A percentile compares a stretch with the other conserved stretches of the same genome.
These are phyloP conservation scores for Solanum okadae DNA, from an alignment of 257 asterid species.

Conservation along the genomic window DNA sequence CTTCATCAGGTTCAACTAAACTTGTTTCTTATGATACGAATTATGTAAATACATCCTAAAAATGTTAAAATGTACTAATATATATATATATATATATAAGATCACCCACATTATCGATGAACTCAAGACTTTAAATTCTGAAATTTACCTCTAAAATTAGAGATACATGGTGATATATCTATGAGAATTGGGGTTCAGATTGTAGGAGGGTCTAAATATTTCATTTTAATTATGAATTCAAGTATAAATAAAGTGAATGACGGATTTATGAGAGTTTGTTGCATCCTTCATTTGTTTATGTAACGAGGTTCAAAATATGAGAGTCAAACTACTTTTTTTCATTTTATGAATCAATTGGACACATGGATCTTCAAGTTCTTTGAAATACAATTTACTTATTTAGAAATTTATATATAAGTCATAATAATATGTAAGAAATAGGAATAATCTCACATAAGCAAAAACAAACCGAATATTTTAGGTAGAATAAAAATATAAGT, in stretches of 20 bases:
- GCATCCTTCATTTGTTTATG: background rate
- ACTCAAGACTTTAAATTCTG: background rate
- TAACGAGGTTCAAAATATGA: background rate
- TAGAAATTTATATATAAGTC: background rate
- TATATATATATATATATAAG: too few species aligned
- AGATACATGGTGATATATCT: background rate
- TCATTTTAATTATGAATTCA: background rate
- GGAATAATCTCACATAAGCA: background rate
- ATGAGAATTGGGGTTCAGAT: background rate
- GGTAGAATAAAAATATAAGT: background rate
- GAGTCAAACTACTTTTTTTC: background rate
- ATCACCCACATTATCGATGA: background rate
- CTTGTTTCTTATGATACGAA: too few species aligned
- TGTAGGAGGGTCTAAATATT: background rate
- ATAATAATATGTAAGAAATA: background rate
- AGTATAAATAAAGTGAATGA: background rate
- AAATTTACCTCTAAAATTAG: background rate
- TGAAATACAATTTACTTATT: background rate
- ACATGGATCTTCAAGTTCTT: background rate
- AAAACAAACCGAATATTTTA: background rate
- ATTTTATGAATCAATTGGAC: background rate
- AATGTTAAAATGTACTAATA: too few species aligned
- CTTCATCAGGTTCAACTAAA: too few species aligned
- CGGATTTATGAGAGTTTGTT: background rate
- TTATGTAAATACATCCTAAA: too few species aligned